A percentile compares a stretch with the other conserved stretches of the same genome.
phyloP scores from a whole-genome alignment of 148 eudicot genomes.

The Rhododendron simsii region DNA sequence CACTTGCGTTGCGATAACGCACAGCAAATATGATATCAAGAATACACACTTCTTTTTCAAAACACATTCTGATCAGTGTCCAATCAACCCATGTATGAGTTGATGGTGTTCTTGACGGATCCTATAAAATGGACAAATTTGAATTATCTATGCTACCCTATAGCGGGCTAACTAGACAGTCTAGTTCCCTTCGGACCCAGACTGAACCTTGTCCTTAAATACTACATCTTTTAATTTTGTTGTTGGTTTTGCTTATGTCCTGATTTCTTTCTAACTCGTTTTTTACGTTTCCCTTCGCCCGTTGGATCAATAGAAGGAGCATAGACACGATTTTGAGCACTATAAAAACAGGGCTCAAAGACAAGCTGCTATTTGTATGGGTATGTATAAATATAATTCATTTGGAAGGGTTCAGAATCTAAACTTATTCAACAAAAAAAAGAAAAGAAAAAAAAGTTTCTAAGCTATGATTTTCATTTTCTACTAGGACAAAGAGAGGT shows the following conservation, averaged over 20 bases:
- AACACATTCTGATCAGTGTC: not conserved
- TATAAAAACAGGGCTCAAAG: conserved; percentile 14
- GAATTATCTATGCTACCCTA: not conserved
- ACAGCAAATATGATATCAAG: not conserved
- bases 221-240: not conserved
- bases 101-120: not conserved
- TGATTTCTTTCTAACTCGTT: not conserved
- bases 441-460: not conserved
- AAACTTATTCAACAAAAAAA: no score
- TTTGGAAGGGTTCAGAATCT: no score
- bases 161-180: not conserved
- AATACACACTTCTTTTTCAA: not conserved
- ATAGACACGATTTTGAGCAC: conserved; percentile 16
- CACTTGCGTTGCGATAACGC: no score
- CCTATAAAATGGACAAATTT: not conserved
- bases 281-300: not conserved
- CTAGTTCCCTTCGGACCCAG: not conserved
- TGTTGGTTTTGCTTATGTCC: not conserved
- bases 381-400: conserved; percentile 16
- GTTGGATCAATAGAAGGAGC: conserved; percentile 12
- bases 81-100: not conserved
- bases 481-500: not conserved
- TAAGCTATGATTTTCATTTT: not conserved
- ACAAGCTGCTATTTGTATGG: conserved; percentile 28
- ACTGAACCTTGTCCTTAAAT: not conserved